Evolutionary conservation across 257 asterid genomes (phyloP), one percentile per base, ranked within the genome.

Genomic region (Ocimum tenuiflorum): DNA sequence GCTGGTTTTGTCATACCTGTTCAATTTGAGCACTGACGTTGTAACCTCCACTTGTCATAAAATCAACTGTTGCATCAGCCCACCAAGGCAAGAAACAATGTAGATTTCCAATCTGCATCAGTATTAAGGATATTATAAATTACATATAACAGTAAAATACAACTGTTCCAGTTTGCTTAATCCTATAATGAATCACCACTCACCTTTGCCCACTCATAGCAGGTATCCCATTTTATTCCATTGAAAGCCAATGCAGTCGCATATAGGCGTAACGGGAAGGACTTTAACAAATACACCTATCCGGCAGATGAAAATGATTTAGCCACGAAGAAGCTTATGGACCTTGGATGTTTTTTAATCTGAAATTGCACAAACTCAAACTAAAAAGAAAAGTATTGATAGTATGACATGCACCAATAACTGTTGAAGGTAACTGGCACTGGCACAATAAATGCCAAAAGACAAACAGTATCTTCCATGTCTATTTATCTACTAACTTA

Each of bases 31-130:
- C 36, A 71, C 73, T 60, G 60, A 89, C 95, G 18, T 82, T 78
- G 75, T 92, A 89, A 64, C 99, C 96, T 67, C 97, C 99, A 54
- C 95, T 83, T 13, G 69, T 81, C 99, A 92, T 92, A 71, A 92
- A 92, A 72, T 89, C 86, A 47, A 92, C 96, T 8, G 85, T 84
- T 9, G 95, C 87, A 60, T 92, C 96, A 31, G 82, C 96, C 99
- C 99, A 92, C 96, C 99, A 86, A 63, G 99, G 96, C 52, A 89
- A 78, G 29, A 67, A 78, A 70, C 97, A 86, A 79, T 92, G 97
- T 38, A 92, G 77, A 38, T 96, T 88, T 7, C 99, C 95, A 79
- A 89, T 77, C 99, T 89, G 78, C 64, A 60, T 24, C 46, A 12
- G n/a, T 22, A 54, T 31, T 23, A 54, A 7, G 71, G 55, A 43